Evolutionary conservation across 179 eudicot species (phyloP), one percentile per base, ranked within the genome.

Genomic region (Gypsophila paniculata): DNA sequence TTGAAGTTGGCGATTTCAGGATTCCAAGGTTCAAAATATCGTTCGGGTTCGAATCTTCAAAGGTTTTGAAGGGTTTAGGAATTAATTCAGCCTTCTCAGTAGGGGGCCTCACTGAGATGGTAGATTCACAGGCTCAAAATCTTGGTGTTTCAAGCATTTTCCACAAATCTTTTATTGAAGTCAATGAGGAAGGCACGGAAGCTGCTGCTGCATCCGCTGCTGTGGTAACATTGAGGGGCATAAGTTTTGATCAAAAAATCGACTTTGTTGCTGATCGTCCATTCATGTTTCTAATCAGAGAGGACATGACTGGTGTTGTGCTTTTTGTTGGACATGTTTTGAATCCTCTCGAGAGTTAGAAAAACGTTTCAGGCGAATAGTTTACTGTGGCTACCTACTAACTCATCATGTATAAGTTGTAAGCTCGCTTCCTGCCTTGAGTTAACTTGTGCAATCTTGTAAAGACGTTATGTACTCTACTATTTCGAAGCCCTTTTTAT

Each of bases 251-350:
- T 0, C 26, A 36, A 23, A 73, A 71, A 57, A 65, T 86, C 5
- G 90, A 91, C 77, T 91, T 91, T 48, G 91, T 91, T 26, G 94
- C 90, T 2, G 94, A 91, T 73, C 96, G 85, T 72, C 94, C 96
- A 10, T 91, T 89, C 54, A 57, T 87, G 76, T 91, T 87, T 42
- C 67, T 91, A 34, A 82, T 91, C 18, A 73, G 86, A 74, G 96
- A 91, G 75, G 85, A 89, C 62, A 61, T 75, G 82, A 89, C 94
- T 8, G 87, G 90, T 22, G 94, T 82, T 23, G 90, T 91, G 76
- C 79, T 83, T 22, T 89, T 89, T 63, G 71, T 84, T 0, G 94
- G 96, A 19, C 89, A 87, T 3, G 76, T 89, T 18, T 69, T 74
- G 79, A 85, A 90, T 82, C 96, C 96, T 8, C 81, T 76, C 23